Evolutionary conservation across 164 flowering plant species (phyloP).

Genomic region (Stephania yunnanensis): DNA sequence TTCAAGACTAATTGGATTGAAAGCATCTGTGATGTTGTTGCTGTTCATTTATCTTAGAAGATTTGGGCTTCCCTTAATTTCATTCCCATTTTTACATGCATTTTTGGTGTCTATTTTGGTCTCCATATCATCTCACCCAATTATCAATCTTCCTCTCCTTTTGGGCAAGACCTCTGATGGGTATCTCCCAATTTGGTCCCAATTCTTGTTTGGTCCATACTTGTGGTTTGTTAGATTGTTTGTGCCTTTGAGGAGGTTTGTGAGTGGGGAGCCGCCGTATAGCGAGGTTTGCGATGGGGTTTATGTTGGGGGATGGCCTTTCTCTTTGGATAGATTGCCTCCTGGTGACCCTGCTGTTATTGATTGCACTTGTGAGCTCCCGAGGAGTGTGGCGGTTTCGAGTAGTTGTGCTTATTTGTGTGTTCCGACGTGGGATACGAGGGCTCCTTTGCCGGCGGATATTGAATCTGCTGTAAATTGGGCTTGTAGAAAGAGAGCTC

Average conservation of each 20-base stretch:
- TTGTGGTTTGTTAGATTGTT: constrained; percentile 50
- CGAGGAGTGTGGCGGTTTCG: constrained; percentile 35
- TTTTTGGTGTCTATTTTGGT: constrained; percentile 52
- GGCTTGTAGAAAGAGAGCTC: constrained; percentile 75
- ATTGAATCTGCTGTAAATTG: constrained; percentile 80
- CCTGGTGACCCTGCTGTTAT: constrained; percentile 75
- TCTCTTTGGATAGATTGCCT: constrained; percentile 43
- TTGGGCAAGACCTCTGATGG: constrained; percentile 75
- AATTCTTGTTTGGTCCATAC: constrained; percentile 56
- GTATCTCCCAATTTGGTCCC: constrained; percentile 63
- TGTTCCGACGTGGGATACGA: constrained; percentile 86
- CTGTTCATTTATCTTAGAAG: constrained; percentile 31
- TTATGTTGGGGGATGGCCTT: constrained; percentile 94
- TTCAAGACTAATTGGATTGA: constrained; percentile 44
- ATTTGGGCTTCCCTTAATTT: constrained; percentile 28
- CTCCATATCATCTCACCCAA: constrained; percentile 61
- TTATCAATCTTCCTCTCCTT: constrained; percentile 66
- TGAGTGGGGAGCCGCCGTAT: constrained; percentile 55
- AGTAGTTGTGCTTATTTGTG: constrained; percentile 48
- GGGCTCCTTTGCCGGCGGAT: constrained; percentile 60
- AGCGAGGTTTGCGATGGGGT: constrained; percentile 62
- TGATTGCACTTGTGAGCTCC: constrained; percentile 90
- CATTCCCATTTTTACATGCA: constrained; percentile 59
- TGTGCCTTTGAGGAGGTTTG: constrained; percentile 39
- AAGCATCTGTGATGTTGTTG: constrained; percentile 39